These are phyloP conservation scores for Eucalyptus sideroxylon DNA, from an alignment of 345 rosid genomes.

Conservation along the genomic window DNA sequence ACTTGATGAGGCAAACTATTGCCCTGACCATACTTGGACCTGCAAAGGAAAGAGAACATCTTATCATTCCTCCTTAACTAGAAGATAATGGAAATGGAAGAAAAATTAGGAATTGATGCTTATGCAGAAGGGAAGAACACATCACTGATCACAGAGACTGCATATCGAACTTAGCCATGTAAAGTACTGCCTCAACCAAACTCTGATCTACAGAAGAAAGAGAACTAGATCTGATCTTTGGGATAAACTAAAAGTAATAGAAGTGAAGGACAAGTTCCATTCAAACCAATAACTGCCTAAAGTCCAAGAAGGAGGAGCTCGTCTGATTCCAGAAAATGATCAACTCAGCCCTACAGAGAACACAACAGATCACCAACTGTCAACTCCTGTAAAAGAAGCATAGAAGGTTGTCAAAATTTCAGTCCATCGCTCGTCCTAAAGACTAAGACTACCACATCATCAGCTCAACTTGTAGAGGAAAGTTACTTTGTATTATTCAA, in stretches of 20 bases:
- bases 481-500: no score
- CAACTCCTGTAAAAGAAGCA: background rate
- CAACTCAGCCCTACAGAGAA: background rate
- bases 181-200: background rate
- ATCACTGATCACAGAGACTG: background rate
- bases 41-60: background rate
- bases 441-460: background rate
- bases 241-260: background rate
- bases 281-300: background rate
- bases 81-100: background rate
- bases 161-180: background rate
- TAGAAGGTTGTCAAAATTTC: background rate
- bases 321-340: background rate
- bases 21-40: background rate
- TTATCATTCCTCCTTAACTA: background rate
- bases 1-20: background rate
- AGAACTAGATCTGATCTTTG: background rate
- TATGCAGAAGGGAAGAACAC: background rate
- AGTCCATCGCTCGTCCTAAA: background rate
- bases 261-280: background rate
- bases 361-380: background rate
- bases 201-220: background rate
- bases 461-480: no score
- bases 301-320: background rate
- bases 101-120: background rate